Conservation (phyloP, 106 monocot genomes). For the Apostasia shenzhenica region DNA sequence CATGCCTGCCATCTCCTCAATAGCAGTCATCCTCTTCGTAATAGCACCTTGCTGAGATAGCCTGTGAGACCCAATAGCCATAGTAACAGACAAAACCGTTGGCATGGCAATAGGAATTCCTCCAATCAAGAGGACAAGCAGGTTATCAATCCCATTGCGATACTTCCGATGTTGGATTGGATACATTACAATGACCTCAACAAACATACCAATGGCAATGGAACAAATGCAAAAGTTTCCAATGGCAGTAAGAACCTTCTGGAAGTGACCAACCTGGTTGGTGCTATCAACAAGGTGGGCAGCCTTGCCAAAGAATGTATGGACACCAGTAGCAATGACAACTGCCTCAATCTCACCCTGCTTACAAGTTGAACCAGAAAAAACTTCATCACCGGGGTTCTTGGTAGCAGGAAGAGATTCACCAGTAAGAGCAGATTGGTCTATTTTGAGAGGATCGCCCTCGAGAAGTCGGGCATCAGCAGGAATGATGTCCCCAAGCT, state of each 20-base stretch:
- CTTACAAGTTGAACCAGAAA: slow-evolving; percentile 95
- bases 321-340: slow-evolving; percentile 95
- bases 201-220: slow-evolving; percentile 73
- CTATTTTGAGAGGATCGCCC: slow-evolving; percentile 90
- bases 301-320: slow-evolving; percentile 99
- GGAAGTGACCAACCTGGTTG: slow-evolving; percentile 95
- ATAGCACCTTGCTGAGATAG: slow-evolving; percentile 97
- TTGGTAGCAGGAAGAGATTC: slow-evolving; percentile 89
- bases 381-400: slow-evolving; percentile 85
- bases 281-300: slow-evolving; percentile 97
- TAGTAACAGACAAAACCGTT: slow-evolving; percentile 90
- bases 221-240: slow-evolving; percentile 99
- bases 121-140: slow-evolving; percentile 92
- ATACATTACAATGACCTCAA: slow-evolving; percentile 96
- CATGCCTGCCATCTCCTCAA: slow-evolving; percentile 99
- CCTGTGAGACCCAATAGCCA: slow-evolving; percentile 98
- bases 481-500: slow-evolving; percentile 94
- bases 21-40: slow-evolving; percentile 98
- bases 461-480: slow-evolving; percentile 96
- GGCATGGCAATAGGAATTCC: slow-evolving; percentile 99
- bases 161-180: slow-evolving; percentile 83
- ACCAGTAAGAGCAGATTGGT: slow-evolving; percentile 92
- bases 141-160: slow-evolving; percentile 84
- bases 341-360: slow-evolving; percentile 98
- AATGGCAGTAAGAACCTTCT: slow-evolving; percentile 88